Evolutionary conservation across 208 protist genomes (phyloP).

Genomic region (Tritrichomonas foetus): DNA sequence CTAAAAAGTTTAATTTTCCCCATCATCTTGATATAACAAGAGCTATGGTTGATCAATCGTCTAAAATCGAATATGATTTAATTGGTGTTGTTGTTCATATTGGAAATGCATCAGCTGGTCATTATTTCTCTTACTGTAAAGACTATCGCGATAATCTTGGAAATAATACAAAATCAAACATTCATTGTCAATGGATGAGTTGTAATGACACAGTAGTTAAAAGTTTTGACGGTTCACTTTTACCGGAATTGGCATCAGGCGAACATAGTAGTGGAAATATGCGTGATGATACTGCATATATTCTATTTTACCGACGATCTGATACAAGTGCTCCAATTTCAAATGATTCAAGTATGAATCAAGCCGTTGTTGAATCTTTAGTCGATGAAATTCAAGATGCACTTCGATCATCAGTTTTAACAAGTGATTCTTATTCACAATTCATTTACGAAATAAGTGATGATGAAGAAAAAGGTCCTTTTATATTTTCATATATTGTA

Average conservation of each 20-base stretch:
- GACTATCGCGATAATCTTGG: too few relatives aligned
- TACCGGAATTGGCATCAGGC: too few relatives aligned
- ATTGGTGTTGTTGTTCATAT: background rate
- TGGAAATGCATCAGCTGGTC: background rate
- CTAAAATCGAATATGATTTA: background rate
- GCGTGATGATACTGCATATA: background rate
- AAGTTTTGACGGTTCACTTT: too few relatives aligned
- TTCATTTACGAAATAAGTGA: background rate
- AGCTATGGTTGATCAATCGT: background rate
- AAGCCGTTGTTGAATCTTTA: background rate
- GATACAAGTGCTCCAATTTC: background rate
- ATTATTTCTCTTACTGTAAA: background rate
- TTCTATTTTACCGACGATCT: background rate
- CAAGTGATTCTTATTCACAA: background rate
- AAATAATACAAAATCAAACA: too few relatives aligned
- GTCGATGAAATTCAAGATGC: background rate
- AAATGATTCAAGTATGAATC: background rate
- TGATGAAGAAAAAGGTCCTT: background rate
- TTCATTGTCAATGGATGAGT: too few relatives aligned
- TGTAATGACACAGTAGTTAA: too few relatives aligned
- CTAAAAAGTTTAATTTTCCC: background rate
- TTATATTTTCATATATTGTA: background rate
- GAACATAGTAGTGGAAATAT: too few relatives aligned
- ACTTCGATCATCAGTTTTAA: background rate
- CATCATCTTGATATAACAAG: background rate